Percentiles rank a stretch among this genome's conserved stretches.
Conservation (phyloP, 257 asterid genomes). For the Primulina tabacum region DNA sequence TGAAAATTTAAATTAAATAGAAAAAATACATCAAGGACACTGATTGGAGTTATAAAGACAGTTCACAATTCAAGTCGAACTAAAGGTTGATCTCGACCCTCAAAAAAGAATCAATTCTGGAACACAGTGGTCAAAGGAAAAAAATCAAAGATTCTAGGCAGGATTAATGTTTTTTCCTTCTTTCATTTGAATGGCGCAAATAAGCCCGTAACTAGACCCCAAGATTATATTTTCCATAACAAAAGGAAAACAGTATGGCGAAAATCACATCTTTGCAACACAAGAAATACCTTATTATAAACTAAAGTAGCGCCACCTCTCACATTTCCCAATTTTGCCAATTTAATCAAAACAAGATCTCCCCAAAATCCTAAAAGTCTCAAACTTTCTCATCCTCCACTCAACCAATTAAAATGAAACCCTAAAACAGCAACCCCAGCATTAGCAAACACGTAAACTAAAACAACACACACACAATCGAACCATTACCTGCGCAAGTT, state of each 20-base stretch:
- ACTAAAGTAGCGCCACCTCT: background rate
- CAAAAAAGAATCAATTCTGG: background rate
- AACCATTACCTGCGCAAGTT: conserved; percentile 33
- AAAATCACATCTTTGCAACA: conserved; percentile 10
- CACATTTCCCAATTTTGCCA: background rate
- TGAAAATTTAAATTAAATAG: too few relatives aligned
- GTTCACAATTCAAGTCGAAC: background rate
- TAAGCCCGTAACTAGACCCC: conserved; percentile 8
- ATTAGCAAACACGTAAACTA: background rate
- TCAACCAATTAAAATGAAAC: background rate
- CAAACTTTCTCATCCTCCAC: conserved; percentile 8
- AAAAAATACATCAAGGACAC: background rate
- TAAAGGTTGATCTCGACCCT: background rate
- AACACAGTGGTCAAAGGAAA: conserved; percentile 2
- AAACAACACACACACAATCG: background rate
- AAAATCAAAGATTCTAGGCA: background rate
- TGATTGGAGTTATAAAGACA: background rate
- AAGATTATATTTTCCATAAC: background rate
- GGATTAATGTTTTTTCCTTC: background rate
- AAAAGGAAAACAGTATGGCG: background rate
- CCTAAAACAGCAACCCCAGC: background rate
- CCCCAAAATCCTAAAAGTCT: background rate
- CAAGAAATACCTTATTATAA: background rate
- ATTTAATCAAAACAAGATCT: background rate
- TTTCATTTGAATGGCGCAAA: conserved; percentile 12